A percentile compares a stretch with the other conserved stretches of the same genome.
Conservation (phyloP, 2,329 filamentous ascomycete species). For the Knoxdaviesia capensis region DNA sequence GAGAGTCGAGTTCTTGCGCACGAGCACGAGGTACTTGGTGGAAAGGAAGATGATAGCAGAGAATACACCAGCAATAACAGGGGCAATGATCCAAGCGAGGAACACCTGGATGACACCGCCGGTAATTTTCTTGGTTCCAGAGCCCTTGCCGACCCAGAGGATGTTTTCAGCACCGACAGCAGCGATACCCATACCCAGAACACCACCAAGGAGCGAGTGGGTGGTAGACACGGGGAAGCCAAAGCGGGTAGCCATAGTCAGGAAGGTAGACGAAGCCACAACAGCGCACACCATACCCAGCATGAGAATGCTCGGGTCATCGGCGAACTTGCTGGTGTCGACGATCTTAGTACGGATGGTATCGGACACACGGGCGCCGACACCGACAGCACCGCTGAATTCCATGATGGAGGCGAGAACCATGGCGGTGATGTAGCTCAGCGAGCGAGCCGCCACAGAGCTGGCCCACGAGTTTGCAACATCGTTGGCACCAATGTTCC, state of each 20-base stretch:
- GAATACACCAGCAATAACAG: constrained; percentile 31
- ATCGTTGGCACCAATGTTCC: constrained; percentile 47
- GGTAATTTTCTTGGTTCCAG: constrained; percentile 16
- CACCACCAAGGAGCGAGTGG: constrained; percentile 37
- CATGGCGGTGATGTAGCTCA: constrained; percentile 41
- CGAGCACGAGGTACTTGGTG: constrained; percentile 35
- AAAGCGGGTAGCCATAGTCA: constrained; percentile 32
- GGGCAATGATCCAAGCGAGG: constrained; percentile 40
- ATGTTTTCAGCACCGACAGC: constrained; percentile 28
- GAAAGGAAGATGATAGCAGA: constrained; percentile 31
- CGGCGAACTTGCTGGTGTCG: constrained; percentile 22
- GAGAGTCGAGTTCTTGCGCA: constrained; percentile 29
- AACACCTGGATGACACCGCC: constrained; percentile 37
- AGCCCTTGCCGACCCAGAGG: constrained; percentile 26
- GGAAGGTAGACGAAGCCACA: constrained; percentile 29
- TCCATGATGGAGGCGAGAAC: constrained; percentile 37
- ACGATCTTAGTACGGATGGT: constrained; percentile 43
- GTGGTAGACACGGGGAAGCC: constrained; percentile 41
- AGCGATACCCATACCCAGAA: constrained; percentile 39
- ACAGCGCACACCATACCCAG: constrained; percentile 37
- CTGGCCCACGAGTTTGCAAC: constrained; percentile 63
- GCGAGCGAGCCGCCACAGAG: constrained; percentile 47
- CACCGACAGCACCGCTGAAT: constrained; percentile 37
- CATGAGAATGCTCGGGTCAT: constrained; percentile 31
- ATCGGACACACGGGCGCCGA: constrained; percentile 38